phyloP scores from a whole-genome alignment of 129 eudicot species.

The Pittosporum tobira region DNA sequence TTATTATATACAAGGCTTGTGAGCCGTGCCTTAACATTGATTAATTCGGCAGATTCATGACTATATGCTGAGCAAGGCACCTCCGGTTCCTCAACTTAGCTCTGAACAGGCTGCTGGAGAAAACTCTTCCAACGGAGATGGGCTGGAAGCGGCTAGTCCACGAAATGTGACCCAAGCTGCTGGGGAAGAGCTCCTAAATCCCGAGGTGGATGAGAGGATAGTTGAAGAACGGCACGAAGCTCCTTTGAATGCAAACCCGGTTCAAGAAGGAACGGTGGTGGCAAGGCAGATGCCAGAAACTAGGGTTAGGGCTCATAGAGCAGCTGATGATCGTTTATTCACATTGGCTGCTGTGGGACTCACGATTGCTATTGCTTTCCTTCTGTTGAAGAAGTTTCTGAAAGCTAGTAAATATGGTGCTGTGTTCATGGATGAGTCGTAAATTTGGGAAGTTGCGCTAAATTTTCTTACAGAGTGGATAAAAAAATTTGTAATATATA shows the following conservation, averaged over 20 bases:
- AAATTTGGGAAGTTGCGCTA: constrained; percentile 1
- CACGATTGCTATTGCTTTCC: constrained; percentile 64
- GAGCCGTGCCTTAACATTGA: not conserved
- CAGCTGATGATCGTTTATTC: constrained; percentile 79
- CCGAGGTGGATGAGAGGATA: constrained; percentile 19
- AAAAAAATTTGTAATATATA: too few relatives aligned
- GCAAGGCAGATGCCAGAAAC: constrained; percentile 23
- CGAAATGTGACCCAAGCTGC: constrained; percentile 26
- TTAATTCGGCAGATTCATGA: constrained; percentile 60
- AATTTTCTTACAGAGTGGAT: too few relatives aligned
- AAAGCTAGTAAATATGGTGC: constrained; percentile 75
- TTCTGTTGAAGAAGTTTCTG: constrained; percentile 75
- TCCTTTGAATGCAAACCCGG: constrained; percentile 24
- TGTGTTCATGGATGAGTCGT: constrained; percentile 67
- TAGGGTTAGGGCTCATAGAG: constrained; percentile 47
- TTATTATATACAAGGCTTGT: not conserved
- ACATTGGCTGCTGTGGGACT: constrained; percentile 89
- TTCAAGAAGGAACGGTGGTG: constrained; percentile 18
- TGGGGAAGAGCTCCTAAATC: constrained; percentile 21
- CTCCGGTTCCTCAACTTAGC: constrained; percentile 55
- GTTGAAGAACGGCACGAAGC: constrained; percentile 41
- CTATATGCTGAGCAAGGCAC: constrained; percentile 80
- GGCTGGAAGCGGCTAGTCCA: constrained; percentile 30
- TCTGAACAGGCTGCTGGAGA: constrained; percentile 29
- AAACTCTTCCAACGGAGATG: constrained; percentile 13